These are phyloP conservation scores for Cyanophora paradoxa DNA, from an alignment of 78 protist species.

Conservation along the genomic window DNA sequence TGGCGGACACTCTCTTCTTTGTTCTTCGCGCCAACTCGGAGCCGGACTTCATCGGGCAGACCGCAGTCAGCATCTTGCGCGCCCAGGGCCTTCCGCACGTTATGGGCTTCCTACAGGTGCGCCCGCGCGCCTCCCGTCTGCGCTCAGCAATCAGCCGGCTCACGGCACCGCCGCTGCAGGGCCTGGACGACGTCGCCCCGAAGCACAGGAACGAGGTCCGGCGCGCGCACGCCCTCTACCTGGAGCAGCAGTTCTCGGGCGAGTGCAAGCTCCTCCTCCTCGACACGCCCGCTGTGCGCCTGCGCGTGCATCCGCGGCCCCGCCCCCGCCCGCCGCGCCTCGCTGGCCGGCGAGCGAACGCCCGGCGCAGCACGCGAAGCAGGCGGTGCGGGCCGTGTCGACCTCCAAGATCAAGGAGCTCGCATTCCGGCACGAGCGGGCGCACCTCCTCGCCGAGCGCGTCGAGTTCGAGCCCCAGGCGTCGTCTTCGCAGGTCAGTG, in stretches of 20 bases:
- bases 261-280: neutral
- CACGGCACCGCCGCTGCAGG: neutral
- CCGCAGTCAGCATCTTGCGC: neutral
- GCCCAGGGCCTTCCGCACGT: neutral
- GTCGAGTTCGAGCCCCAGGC: neutral
- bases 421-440: neutral
- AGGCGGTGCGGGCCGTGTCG: no score
- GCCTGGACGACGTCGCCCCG: neutral
- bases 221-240: neutral
- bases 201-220: neutral
- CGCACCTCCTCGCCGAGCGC: neutral
- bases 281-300: no score
- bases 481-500: conserved; percentile 11
- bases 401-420: neutral
- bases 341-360: no score
- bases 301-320: no score
- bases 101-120: no score
- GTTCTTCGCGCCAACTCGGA: neutral
- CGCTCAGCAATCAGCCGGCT: no score
- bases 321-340: no score
- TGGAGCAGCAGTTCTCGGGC: neutral
- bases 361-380: no score
- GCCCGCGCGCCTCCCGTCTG: no score
- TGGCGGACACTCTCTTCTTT: neutral
- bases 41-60: neutral